These are phyloP conservation scores for Taphrina betulina DNA, from an alignment of 1,139 yeast species.

Conservation along the genomic window DNA sequence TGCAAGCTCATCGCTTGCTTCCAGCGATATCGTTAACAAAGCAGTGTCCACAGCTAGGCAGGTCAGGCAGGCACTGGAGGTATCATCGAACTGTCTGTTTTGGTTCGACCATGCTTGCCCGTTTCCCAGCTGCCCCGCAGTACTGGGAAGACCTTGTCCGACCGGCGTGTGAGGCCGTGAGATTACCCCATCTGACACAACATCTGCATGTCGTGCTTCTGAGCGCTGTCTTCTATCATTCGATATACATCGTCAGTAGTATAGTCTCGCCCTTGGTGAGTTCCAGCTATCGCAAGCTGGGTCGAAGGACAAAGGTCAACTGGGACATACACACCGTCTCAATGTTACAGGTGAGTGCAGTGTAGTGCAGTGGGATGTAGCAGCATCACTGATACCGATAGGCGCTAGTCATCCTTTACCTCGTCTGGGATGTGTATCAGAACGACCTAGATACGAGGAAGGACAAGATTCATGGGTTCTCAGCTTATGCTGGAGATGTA, in stretches of 20 bases:
- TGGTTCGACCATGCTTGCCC: slow-evolving; percentile 32
- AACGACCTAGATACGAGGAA: slow-evolving; percentile 56
- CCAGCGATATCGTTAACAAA: too few species aligned
- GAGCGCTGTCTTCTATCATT: slow-evolving; percentile 51
- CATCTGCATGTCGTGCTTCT: slow-evolving; percentile 57
- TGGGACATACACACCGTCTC: slow-evolving; percentile 89
- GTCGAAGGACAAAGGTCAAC: slow-evolving; percentile 57
- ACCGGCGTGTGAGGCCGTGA: slow-evolving; percentile 31
- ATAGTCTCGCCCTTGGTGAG: slow-evolving; percentile 48
- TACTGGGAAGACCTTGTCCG: slow-evolving; percentile 32
- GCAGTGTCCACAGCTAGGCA: too few species aligned
- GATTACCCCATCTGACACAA: slow-evolving; percentile 42
- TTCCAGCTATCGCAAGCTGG: slow-evolving; percentile 53
- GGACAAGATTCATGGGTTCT: slow-evolving; percentile 57
- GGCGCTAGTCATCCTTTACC: slow-evolving; percentile 41
- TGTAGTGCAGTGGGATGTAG: background rate
- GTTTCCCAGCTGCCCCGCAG: slow-evolving; percentile 35
- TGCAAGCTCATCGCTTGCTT: too few species aligned
- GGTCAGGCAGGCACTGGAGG: too few species aligned
- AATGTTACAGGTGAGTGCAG: slow-evolving; percentile 56
- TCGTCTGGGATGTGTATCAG: slow-evolving; percentile 59
- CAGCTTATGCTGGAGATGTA: slow-evolving; percentile 73
- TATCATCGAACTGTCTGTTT: too few species aligned
- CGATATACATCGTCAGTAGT: slow-evolving; percentile 50
- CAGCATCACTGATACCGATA: background rate